Evolutionary conservation across 1,284 basidiomycete species (phyloP).

Genomic region (Abortiporus biennis): DNA sequence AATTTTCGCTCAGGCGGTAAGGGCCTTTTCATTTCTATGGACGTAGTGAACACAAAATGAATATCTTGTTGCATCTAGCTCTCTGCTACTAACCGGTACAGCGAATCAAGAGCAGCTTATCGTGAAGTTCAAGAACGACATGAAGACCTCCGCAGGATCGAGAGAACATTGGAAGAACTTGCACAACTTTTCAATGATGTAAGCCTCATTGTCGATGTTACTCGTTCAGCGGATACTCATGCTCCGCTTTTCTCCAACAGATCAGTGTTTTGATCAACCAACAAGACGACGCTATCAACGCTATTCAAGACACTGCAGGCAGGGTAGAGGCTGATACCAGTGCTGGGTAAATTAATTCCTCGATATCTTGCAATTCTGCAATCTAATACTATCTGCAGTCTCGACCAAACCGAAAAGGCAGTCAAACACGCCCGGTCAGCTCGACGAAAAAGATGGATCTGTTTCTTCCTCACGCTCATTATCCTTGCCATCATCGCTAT

Average conservation of each 20-base stretch:
- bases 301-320: slow-evolving; percentile 56
- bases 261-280: slow-evolving; percentile 77
- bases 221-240: neutral
- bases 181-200: slow-evolving; percentile 86
- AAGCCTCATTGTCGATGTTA: slow-evolving; percentile 8
- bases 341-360: slow-evolving; percentile 49
- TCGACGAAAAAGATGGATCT: slow-evolving; percentile 78
- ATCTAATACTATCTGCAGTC: neutral
- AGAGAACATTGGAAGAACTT: slow-evolving; percentile 82
- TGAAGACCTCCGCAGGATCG: slow-evolving; percentile 83
- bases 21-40: neutral
- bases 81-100: slow-evolving; percentile 74
- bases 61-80: slow-evolving; percentile 31
- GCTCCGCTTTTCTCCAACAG: slow-evolving; percentile 28
- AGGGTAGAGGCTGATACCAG: slow-evolving; percentile 65
- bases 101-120: slow-evolving; percentile 79
- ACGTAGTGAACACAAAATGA: neutral
- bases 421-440: slow-evolving; percentile 64
- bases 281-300: slow-evolving; percentile 71
- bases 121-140: slow-evolving; percentile 91
- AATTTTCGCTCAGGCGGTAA: slow-evolving; percentile 85
- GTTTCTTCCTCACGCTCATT: slow-evolving; percentile 56
- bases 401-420: slow-evolving; percentile 59
- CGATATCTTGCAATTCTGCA: neutral
- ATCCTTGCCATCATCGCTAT: slow-evolving; percentile 44